These are phyloP conservation scores for Epichloe festucae DNA, from an alignment of 2,329 filamentous ascomycete species.

Conservation along the genomic window DNA sequence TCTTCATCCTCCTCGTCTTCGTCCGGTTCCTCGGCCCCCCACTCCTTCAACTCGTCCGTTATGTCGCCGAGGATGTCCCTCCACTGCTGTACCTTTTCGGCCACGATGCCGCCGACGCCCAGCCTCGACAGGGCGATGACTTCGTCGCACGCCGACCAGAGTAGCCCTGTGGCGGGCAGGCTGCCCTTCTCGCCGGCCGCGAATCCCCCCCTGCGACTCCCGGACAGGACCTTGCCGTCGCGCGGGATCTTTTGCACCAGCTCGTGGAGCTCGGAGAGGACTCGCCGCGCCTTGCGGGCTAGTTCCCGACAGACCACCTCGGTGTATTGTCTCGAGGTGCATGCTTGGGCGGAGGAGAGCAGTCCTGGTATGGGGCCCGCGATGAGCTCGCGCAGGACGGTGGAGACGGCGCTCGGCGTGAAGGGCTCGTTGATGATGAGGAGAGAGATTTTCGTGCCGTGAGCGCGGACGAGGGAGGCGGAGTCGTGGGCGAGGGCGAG, in stretches of 20 bases:
- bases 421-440: conserved; percentile 80
- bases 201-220: conserved; percentile 11
- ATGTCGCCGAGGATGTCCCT: conserved; percentile 68
- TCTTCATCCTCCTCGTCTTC: conserved; percentile 41
- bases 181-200: conserved; percentile 36
- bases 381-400: conserved; percentile 59
- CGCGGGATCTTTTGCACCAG: conserved; percentile 48
- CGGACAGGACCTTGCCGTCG: conserved; percentile 39
- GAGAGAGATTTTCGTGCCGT: conserved; percentile 77
- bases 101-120: conserved; percentile 58
- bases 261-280: conserved; percentile 48
- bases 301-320: conserved; percentile 50
- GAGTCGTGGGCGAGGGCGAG: conserved; percentile 63
- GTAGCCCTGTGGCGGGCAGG: conserved; percentile 55
- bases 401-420: conserved; percentile 60
- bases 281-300: conserved; percentile 40
- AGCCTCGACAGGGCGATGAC: conserved; percentile 49
- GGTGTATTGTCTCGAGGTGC: conserved; percentile 49
- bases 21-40: conserved; percentile 61
- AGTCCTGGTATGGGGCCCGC: conserved; percentile 62
- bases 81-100: conserved; percentile 60
- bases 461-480: conserved; percentile 61
- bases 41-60: conserved; percentile 75
- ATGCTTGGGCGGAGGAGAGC: conserved; percentile 55
- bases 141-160: conserved; percentile 76